Base-by-base conservation (phyloP, 2,329 filamentous ascomycete species). In the Beauveria scarabaeidicola region DNA sequence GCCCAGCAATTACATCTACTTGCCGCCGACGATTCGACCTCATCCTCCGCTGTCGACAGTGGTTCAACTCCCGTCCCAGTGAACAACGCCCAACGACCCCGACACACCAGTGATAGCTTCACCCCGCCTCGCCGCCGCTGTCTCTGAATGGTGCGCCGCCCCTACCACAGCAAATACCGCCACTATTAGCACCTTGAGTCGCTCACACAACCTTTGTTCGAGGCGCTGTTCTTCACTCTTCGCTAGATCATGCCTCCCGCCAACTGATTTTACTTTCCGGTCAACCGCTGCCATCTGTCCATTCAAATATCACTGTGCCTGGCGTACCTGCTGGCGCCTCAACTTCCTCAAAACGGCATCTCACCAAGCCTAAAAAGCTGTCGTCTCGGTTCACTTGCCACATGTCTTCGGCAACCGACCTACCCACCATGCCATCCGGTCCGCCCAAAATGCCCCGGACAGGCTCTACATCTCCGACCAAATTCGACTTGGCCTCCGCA, bases 401-500 rank as follows among this genome's bases (percentile, higher is more conserved):
- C 15, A 40, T 10, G 11, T 9, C 3, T 11, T 44, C 25, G 66
- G 63, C 48, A 73, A 73, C 65, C 68, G 70, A 29, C 62, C 65
- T 3, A 63, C 53, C 62, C 43, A 61, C 58, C 55, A 74, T 74
- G 72, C 66, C 74, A 53, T 67, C 69, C 3, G 70, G 68, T 7
- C 72, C 73, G 10, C 62, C 71, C 25, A 83, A 82, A 69, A 82
- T 78, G 68, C 69, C 76, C 63, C 74, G 77, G 53, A 75, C 72
- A 32, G 78, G 79, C 54, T 73, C 78, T 5, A 73, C 73, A 13
- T 75, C 78, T 17, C 78, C 79, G 10, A 69, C 73, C 32, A 74
- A 69, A 52, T 72, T 81, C 58, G 74, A 80, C 29, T 71, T 82
- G 32, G 71, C 73, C 50, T 66, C 67, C 38, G 61, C 64, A 21